Conservation (phyloP, 192 early-diverging fungal genomes). For the Coemansia sp. region DNA sequence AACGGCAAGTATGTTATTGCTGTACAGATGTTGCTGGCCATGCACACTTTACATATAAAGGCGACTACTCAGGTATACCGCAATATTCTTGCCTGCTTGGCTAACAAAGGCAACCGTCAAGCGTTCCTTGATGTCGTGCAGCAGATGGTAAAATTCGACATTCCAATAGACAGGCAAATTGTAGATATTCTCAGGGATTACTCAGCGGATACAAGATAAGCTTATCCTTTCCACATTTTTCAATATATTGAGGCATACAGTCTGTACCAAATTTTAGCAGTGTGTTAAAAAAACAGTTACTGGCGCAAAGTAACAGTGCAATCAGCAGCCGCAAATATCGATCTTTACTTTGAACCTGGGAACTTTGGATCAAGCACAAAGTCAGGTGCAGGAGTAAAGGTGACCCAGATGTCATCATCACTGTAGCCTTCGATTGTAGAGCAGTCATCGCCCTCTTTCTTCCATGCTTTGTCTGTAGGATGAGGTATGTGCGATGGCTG, state of each 20-base stretch:
- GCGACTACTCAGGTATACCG: slow-evolving; percentile 18
- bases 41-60: slow-evolving; percentile 20
- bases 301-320: no score
- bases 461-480: slow-evolving; percentile 35
- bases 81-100: slow-evolving; percentile 12
- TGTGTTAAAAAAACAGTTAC: no score
- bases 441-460: slow-evolving; percentile 18
- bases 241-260: no score
- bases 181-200: slow-evolving; percentile 25
- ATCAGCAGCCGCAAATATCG: no score
- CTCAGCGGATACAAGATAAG: neutral
- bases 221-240: neutral
- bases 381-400: slow-evolving; percentile 43
- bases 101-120: slow-evolving; percentile 5
- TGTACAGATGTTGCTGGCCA: slow-evolving; percentile 16
- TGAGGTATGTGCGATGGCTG: slow-evolving; percentile 14
- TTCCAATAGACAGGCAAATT: slow-evolving; percentile 4
- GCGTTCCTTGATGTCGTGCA: slow-evolving; percentile 24
- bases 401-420: slow-evolving; percentile 26
- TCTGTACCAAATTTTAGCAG: no score
- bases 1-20: slow-evolving; percentile 2
- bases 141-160: slow-evolving; percentile 16
- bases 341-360: neutral
- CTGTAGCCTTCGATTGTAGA: slow-evolving; percentile 5
- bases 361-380: slow-evolving; percentile 23